Evolutionary conservation across 208 protist genomes (phyloP).

Genomic region (Trypanosomatidae sp.): DNA sequence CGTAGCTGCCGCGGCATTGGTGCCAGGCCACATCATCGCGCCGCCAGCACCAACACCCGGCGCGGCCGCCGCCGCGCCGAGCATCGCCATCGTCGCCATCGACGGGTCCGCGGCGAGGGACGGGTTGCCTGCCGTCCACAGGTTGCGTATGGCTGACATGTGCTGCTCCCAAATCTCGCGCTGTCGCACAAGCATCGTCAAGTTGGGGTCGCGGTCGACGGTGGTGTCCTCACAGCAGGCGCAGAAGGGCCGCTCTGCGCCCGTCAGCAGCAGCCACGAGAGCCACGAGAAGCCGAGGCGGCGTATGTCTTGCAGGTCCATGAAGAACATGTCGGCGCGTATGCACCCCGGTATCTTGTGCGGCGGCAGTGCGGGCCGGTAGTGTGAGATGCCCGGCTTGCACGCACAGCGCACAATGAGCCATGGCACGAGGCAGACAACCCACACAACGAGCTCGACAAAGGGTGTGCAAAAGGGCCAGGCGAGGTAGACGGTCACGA

Average conservation of each 20-base stretch:
- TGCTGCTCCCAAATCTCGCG: constrained; percentile 23
- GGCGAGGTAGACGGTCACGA: constrained; percentile 56
- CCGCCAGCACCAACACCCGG: neutral
- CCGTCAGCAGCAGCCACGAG: constrained; percentile 61
- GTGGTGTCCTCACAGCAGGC: constrained; percentile 31
- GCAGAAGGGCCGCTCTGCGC: constrained; percentile 25
- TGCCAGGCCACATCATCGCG: neutral
- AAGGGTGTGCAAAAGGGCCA: constrained; percentile 61
- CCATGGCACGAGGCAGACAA: constrained; percentile 55
- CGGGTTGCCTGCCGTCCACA: constrained; percentile 2
- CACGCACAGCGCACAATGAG: constrained; percentile 37
- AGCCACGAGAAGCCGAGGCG: constrained; percentile 61
- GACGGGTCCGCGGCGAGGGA: neutral
- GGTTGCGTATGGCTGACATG: constrained; percentile 15
- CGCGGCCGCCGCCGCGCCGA: neutral
- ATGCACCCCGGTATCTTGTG: constrained; percentile 64
- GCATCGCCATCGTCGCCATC: neutral
- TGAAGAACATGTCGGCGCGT: constrained; percentile 80
- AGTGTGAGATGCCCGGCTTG: constrained; percentile 39
- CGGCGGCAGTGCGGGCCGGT: constrained; percentile 51
- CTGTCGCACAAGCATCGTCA: constrained; percentile 35
- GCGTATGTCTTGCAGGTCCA: constrained; percentile 59
- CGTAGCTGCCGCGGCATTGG: neutral
- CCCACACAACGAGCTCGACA: constrained; percentile 39
- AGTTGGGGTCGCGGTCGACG: constrained; percentile 50